These are phyloP conservation scores for Acephala macrosclerotiorum DNA, from an alignment of 2,329 filamentous ascomycete species.

Conservation along the genomic window DNA sequence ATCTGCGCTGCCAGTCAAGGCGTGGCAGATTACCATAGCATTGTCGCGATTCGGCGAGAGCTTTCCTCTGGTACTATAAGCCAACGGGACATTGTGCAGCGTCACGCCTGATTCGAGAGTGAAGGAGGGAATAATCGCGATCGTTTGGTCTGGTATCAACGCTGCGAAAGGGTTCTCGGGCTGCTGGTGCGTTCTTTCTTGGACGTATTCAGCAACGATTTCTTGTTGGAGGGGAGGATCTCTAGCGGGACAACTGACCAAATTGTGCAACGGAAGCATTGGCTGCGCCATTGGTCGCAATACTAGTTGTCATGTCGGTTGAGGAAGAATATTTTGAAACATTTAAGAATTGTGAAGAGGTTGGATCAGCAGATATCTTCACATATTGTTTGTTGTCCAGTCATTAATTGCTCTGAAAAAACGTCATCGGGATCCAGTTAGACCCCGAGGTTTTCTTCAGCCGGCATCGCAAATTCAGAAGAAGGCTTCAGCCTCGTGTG, in stretches of 20 bases:
- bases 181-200: constrained; percentile 42
- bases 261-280: constrained; percentile 23
- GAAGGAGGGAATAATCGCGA: constrained; percentile 60
- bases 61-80: constrained; percentile 70
- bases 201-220: constrained; percentile 60
- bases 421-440: constrained; percentile 31
- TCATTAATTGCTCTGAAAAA: constrained; percentile 14
- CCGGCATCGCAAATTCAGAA: not conserved
- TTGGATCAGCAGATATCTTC: not conserved
- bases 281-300: constrained; percentile 17
- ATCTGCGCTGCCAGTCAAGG: constrained; percentile 84
- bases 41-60: constrained; percentile 67
- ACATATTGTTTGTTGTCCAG: constrained; percentile 2
- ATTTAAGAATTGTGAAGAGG: not conserved
- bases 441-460: not conserved
- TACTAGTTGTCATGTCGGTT: not conserved
- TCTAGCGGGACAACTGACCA: constrained; percentile 38
- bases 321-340: not conserved
- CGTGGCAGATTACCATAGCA: constrained; percentile 82
- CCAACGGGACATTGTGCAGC: constrained; percentile 77
- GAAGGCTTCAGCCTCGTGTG: constrained; percentile 8
- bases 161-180: constrained; percentile 12
- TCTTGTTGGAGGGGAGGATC: constrained; percentile 44
- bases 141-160: constrained; percentile 9
- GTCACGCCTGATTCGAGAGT: constrained; percentile 91